Conservation (phyloP, 1,284 basidiomycete genomes). For the Austroboletus sp. region DNA sequence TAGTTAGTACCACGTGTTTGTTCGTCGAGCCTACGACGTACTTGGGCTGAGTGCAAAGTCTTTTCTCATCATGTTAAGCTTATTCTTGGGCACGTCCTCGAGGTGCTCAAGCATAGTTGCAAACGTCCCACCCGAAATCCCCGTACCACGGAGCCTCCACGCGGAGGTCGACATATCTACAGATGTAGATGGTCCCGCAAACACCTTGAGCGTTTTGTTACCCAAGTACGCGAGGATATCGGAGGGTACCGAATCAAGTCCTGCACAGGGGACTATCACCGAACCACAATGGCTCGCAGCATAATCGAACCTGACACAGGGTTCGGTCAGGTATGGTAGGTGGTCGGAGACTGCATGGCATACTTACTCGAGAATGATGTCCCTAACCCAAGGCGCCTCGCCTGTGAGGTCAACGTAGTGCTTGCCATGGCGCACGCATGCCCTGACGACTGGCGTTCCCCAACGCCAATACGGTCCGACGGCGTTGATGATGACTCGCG, state of each 20-base stretch:
- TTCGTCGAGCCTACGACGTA: slow-evolving; percentile 24
- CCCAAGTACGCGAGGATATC: slow-evolving; percentile 51
- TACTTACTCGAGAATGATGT: slow-evolving; percentile 43
- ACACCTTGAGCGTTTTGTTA: slow-evolving; percentile 41
- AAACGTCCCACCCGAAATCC: slow-evolving; percentile 68
- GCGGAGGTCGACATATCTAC: slow-evolving; percentile 39
- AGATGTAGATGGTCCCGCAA: slow-evolving; percentile 34
- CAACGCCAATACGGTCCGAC: slow-evolving; percentile 61
- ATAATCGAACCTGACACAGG: slow-evolving; percentile 44
- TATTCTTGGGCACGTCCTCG: slow-evolving; percentile 43
- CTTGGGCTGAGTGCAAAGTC: slow-evolving; percentile 56
- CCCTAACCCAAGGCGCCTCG: slow-evolving; percentile 49
- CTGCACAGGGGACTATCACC: slow-evolving; percentile 53
- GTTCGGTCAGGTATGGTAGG: slow-evolving; percentile 3
- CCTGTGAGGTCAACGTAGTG: slow-evolving; percentile 64
- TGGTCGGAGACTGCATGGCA: slow-evolving; percentile 11
- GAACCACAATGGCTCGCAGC: slow-evolving; percentile 48
- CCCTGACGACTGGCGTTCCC: slow-evolving; percentile 58
- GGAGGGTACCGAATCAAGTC: slow-evolving; percentile 57
- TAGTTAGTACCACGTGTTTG: slow-evolving; percentile 1
- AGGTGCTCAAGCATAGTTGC: slow-evolving; percentile 45
- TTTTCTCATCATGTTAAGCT: slow-evolving; percentile 29
- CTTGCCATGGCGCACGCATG: slow-evolving; percentile 39
- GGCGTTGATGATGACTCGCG: slow-evolving; percentile 60
- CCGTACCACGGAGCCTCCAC: slow-evolving; percentile 43